phyloP scores from a whole-genome alignment of 305 asterid genomes.

The Fraxinus albicans region DNA sequence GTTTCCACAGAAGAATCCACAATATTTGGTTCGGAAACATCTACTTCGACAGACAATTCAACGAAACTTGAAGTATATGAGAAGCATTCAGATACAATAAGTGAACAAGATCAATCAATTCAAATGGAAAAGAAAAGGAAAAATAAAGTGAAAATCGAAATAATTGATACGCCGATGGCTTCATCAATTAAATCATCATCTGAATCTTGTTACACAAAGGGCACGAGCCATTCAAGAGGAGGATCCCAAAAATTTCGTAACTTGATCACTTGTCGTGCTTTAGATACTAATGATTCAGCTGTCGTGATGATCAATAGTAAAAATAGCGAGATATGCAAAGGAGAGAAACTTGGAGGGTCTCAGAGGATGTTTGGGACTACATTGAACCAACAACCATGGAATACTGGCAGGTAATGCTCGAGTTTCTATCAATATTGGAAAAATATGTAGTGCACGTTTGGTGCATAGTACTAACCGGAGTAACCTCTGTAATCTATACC shows the following conservation, averaged over 20 bases:
- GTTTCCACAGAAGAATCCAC: constrained; percentile 54
- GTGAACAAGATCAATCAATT: constrained; percentile 4
- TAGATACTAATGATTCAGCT: constrained; percentile 63
- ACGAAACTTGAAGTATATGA: constrained; percentile 35
- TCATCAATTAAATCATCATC: constrained; percentile 12
- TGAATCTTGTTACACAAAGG: constrained; percentile 28
- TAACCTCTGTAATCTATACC: not conserved
- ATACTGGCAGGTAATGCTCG: constrained; percentile 46
- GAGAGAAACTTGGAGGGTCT: constrained; percentile 65
- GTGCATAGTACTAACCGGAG: not conserved
- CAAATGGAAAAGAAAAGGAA: constrained; percentile 31
- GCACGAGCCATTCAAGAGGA: constrained; percentile 43
- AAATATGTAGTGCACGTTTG: not conserved
- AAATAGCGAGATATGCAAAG: constrained; percentile 38
- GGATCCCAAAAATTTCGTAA: constrained; percentile 49
- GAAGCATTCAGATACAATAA: constrained; percentile 1
- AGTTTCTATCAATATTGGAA: not conserved
- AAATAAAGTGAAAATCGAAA: constrained; percentile 26
- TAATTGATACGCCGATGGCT: constrained; percentile 1
- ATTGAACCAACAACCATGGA: constrained; percentile 41
- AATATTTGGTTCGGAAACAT: constrained; percentile 59
- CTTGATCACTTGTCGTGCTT: constrained; percentile 66
- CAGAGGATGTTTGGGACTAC: constrained; percentile 58
- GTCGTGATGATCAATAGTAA: constrained; percentile 34
- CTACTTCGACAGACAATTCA: constrained; percentile 58